Evolutionary conservation across 2,329 filamentous ascomycete genomes (phyloP), one percentile per base, ranked within the genome.

Genomic region (Penicillium crustosum): DNA sequence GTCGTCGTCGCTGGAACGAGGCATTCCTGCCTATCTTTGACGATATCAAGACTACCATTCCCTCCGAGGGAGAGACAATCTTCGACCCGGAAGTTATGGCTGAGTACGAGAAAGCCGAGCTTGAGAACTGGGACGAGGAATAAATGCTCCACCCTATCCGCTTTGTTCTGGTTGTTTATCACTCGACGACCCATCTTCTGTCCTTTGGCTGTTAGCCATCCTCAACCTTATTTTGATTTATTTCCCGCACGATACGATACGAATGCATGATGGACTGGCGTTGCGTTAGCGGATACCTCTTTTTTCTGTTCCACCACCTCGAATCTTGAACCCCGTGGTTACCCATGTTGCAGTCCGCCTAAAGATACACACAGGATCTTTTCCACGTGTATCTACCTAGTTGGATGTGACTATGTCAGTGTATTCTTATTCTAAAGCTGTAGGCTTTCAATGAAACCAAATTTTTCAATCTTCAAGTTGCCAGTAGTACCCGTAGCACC

Each of bases 1-100:
- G 93, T 59, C 85, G 93, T 55, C 84, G 86, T 71, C 86, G 92
- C 65, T 99, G 94, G 93, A 92, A 91, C 62, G 89, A 91, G 62
- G 93, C 86, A 39, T 95, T 99, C 64, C 91, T 92, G 0, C 89
- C 91, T 0, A 91, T 97, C 0, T 96, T 99, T 68, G 88, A 93
- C 60, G 90, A 90, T 67, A 91, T 93, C 66, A 88, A 86, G 66
- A 83, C 91, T 36, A 85, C 84, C 55, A 88, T 97, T 42, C 91
- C 92, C 17, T 79, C 86, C 1, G 77, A 73, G 23, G 79, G 81
- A 1, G 88, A 94, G 58, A 84, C 86, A 1, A 89, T 97, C 56
- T 97, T 96, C 75, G 88, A 88, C 62, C 78, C 86, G 3, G 82
- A 82, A 6, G 80, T 84, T 58, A 93, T 97, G 90, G 82, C 83